phyloP scores from a whole-genome alignment of 2,329 filamentous ascomycete genomes.

The Aspergillus hortae region DNA sequence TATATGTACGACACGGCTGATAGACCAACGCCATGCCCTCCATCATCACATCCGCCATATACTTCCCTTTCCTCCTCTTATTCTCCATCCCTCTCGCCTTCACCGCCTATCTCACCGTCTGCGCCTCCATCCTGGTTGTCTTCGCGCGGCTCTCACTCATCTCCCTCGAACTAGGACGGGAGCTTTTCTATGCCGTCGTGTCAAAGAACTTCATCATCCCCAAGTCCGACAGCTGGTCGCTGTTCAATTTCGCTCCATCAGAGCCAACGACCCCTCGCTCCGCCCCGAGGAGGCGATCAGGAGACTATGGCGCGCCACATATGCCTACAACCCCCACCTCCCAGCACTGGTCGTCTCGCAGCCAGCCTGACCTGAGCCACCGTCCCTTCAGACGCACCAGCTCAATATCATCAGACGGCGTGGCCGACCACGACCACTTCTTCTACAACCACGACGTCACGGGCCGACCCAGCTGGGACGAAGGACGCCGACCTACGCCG shows the following conservation, averaged over 20 bases:
- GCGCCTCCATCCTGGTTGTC: constrained; percentile 59
- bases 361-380: not conserved
- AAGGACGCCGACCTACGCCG: constrained; percentile 13
- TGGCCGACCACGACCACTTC: not conserved
- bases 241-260: constrained; percentile 28
- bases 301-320: constrained; percentile 14
- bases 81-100: constrained; percentile 62
- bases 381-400: constrained; percentile 7
- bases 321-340: not conserved
- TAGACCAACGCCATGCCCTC: constrained; percentile 24
- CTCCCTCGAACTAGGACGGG: constrained; percentile 62
- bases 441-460: constrained; percentile 2
- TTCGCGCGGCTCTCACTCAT: constrained; percentile 59
- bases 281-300: constrained; percentile 22
- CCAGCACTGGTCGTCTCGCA: constrained; percentile 4
- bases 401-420: constrained; percentile 3
- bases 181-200: constrained; percentile 57
- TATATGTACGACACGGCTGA: not conserved
- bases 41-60: constrained; percentile 38
- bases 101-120: constrained; percentile 62
- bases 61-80: constrained; percentile 61
- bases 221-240: constrained; percentile 22
- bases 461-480: constrained; percentile 10
- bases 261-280: constrained; percentile 23
- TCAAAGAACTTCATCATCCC: constrained; percentile 50